These are phyloP conservation scores for Ganoderma resinaceum DNA, from an alignment of 1,284 basidiomycete genomes.

Conservation along the genomic window DNA sequence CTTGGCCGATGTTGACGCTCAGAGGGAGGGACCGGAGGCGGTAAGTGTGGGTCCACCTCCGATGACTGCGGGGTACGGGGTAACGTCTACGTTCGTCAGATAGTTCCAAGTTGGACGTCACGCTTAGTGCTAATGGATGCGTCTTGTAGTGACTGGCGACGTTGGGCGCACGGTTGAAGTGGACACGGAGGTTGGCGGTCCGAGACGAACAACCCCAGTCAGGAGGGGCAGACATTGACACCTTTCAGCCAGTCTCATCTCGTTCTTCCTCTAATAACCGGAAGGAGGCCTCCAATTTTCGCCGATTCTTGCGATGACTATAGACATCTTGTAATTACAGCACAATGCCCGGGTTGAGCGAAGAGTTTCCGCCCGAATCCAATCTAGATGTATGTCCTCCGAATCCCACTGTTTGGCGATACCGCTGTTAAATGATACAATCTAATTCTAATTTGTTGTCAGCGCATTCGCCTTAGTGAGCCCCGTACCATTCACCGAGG, in stretches of 20 bases:
- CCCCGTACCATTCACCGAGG: background rate
- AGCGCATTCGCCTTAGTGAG: background rate
- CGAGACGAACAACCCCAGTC: background rate
- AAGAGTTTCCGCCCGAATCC: too few relatives aligned
- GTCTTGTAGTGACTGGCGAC: background rate
- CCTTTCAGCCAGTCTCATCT: background rate
- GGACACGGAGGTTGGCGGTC: background rate
- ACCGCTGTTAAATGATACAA: background rate
- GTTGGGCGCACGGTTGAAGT: background rate
- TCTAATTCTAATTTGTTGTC: background rate
- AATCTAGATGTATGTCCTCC: background rate
- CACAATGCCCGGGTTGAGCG: background rate
- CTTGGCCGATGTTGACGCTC: background rate
- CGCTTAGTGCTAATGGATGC: background rate
- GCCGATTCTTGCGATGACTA: background rate
- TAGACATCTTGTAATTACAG: too few relatives aligned
- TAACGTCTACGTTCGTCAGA: background rate
- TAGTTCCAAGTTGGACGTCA: background rate
- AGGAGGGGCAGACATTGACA: background rate
- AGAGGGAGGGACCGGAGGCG: background rate
- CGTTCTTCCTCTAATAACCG: too few relatives aligned
- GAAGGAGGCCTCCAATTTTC: too few relatives aligned
- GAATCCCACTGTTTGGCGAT: background rate
- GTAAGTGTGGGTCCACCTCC: background rate
- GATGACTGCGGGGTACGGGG: background rate